Percentiles rank a stretch among this genome's conserved stretches.
Conservation (phyloP, 331 rosid genomes). For the Spiraea crenata region DNA sequence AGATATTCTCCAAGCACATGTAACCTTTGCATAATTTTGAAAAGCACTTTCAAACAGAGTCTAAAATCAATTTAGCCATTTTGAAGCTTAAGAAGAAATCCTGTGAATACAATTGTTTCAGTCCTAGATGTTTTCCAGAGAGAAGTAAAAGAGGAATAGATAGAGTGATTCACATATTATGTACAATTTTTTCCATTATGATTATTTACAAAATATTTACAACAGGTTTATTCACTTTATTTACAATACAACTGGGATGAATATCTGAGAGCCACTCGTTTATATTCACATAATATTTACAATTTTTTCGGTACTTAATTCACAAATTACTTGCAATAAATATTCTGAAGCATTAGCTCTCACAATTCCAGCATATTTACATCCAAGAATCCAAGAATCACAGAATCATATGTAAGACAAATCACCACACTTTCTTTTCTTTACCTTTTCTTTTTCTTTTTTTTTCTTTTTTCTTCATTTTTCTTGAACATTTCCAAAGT, state of each 20-base stretch:
- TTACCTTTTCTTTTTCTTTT: not conserved
- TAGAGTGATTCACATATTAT: conserved; percentile 2
- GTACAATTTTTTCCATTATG: not conserved
- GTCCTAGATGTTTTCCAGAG: not conserved
- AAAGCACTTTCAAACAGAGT: too few species aligned
- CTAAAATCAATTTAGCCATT: too few species aligned
- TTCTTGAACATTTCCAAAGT: conserved; percentile 12
- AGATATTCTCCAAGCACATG: too few species aligned
- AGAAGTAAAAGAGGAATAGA: not conserved
- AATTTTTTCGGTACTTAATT: conserved; percentile 16
- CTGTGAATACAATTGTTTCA: not conserved
- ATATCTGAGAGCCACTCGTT: not conserved
- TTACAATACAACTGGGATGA: not conserved
- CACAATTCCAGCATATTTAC: conserved; percentile 39
- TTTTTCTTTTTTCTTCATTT: conserved; percentile 12
- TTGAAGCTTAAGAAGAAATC: too few species aligned
- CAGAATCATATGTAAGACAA: conserved; percentile 41
- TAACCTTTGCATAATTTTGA: too few species aligned
- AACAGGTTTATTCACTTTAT: not conserved
- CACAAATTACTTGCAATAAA: conserved; percentile 25
- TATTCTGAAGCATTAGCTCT: conserved; percentile 22
- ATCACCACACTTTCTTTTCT: conserved; percentile 10
- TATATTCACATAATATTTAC: conserved; percentile 21
- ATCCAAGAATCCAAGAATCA: conserved; percentile 38
- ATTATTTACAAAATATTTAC: not conserved